Conservation (phyloP, 192 early-diverging fungal species). For the Coemansia javaensis region DNA sequence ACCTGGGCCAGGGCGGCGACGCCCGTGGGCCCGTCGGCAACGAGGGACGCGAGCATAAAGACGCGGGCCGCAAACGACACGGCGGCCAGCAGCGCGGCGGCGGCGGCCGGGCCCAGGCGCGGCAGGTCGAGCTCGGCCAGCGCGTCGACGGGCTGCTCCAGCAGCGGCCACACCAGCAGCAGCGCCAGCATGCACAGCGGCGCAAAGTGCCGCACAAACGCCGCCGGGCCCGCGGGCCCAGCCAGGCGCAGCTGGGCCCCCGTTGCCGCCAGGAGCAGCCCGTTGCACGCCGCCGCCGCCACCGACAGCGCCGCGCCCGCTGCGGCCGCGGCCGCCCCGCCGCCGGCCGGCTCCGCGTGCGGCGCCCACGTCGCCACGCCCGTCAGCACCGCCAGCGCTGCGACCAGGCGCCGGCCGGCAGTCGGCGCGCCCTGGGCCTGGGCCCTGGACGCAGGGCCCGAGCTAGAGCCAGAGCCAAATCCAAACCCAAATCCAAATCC, state of each 20-base stretch:
- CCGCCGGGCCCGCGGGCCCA: background rate
- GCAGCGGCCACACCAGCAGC: conserved; percentile 35
- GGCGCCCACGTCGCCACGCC: conserved; percentile 24
- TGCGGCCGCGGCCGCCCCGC: background rate
- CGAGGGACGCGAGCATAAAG: conserved; percentile 11
- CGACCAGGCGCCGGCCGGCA: conserved; percentile 1
- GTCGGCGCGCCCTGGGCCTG: too few relatives aligned
- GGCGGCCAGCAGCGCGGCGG: conserved; percentile 20
- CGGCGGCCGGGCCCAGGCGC: conserved; percentile 4
- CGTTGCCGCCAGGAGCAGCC: conserved; percentile 7
- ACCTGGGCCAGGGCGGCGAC: conserved; percentile 15
- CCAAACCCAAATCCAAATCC: too few relatives aligned
- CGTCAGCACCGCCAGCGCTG: background rate
- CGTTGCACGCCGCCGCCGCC: conserved; percentile 5
- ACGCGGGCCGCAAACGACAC: conserved; percentile 9
- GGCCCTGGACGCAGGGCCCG: too few relatives aligned
- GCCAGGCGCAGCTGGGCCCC: conserved; percentile 2
- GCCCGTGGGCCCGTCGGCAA: conserved; percentile 21
- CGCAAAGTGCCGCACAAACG: conserved; percentile 29
- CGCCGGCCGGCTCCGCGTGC: background rate
- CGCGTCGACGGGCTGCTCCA: conserved; percentile 16
- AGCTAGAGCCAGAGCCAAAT: too few relatives aligned
- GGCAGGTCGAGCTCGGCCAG: conserved; percentile 8
- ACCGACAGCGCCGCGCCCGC: conserved; percentile 4
- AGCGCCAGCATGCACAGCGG: conserved; percentile 24